Evolutionary conservation across 2,329 filamentous ascomycete species (phyloP).

Genomic region (Phoma sp.): DNA sequence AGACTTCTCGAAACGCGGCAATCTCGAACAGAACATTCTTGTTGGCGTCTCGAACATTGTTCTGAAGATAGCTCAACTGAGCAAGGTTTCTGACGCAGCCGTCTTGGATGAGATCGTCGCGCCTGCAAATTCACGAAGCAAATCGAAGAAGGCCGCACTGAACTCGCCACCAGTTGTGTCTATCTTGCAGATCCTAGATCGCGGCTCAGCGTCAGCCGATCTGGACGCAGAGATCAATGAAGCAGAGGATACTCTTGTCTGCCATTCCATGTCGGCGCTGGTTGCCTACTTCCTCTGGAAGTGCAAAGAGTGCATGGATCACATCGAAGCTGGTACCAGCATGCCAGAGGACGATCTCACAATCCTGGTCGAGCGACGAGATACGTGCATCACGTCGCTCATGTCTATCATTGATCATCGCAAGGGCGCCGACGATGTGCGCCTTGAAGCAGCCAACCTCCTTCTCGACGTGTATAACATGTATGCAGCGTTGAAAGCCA

Average conservation of each 20-base stretch:
- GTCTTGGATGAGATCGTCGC: constrained; percentile 67
- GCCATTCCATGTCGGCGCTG: constrained; percentile 75
- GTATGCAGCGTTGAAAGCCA: constrained; percentile 73
- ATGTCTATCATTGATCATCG: constrained; percentile 57
- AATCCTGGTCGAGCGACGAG: constrained; percentile 57
- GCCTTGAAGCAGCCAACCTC: constrained; percentile 74
- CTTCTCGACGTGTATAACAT: constrained; percentile 83
- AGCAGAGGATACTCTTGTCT: constrained; percentile 78
- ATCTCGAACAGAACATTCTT: constrained; percentile 69
- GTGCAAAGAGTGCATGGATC: constrained; percentile 58
- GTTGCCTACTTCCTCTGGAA: constrained; percentile 98
- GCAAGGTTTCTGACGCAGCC: constrained; percentile 76
- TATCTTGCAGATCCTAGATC: constrained; percentile 73
- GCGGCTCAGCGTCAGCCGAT: constrained; percentile 70
- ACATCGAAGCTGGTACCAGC: constrained; percentile 46
- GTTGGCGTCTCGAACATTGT: constrained; percentile 75
- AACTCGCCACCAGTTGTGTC: constrained; percentile 66
- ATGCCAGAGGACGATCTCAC: constrained; percentile 67
- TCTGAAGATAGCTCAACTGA: constrained; percentile 79
- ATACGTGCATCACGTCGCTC: constrained; percentile 58
- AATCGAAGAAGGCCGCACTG: constrained; percentile 32
- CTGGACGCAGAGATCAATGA: constrained; percentile 73
- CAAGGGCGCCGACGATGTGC: constrained; percentile 76
- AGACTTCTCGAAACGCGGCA: constrained; percentile 73
- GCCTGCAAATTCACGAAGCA: constrained; percentile 49